Base-by-base conservation (phyloP, 2,329 filamentous ascomycete species). In the Metarhizium rileyi region DNA sequence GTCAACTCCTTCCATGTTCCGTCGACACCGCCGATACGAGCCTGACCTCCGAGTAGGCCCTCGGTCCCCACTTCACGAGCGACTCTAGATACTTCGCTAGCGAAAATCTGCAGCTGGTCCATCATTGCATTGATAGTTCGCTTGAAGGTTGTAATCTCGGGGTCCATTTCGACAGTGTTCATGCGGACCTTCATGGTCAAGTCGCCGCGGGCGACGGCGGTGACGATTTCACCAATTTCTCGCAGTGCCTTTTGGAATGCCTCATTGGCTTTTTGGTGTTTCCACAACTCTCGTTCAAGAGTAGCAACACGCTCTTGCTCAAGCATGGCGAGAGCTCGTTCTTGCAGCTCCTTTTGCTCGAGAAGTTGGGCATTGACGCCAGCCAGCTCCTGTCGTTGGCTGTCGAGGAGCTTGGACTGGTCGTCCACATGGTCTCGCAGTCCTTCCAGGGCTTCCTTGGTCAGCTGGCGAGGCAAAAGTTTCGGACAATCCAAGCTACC, bases 121-220 rank as follows among this genome's bases (percentile, higher is more conserved):
- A 97, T 95, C 91, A 97, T 97, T 57, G 87, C 94, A 67, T 97
- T 97, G 72, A 97, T 97, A 54, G 91, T 96, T 61, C 89, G 84
- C 72, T 97, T 97, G 75, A 97, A 97, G 9, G 89, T 90, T 26
- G 90, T 93, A 62, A 97, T 97, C 75, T 97, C 91, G 26, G 90
- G 90, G 75, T 97, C 91, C 85, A 96, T 93, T 72, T 97, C 91
- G 57, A 94, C 85, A 4, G 87, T 87, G 65, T 96, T 93, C 66
- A 97, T 94, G 61, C 91, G 82, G 55, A 96, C 91, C 71, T 95
- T 95, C 76, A 95, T 96, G 66, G 90, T 95, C 53, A 97, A 76
- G 64, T 97, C 91, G 69, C 91, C 91, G 61, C 89, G 88, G 50
- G 91, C 93, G 57, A 97, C 93, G 54, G 91, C 90, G 22, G 93